A percentile compares a stretch with the other conserved stretches of the same genome.
These are phyloP conservation scores for Vanrija humicola DNA, from an alignment of 1,284 basidiomycete genomes.

Conservation along the genomic window DNA sequence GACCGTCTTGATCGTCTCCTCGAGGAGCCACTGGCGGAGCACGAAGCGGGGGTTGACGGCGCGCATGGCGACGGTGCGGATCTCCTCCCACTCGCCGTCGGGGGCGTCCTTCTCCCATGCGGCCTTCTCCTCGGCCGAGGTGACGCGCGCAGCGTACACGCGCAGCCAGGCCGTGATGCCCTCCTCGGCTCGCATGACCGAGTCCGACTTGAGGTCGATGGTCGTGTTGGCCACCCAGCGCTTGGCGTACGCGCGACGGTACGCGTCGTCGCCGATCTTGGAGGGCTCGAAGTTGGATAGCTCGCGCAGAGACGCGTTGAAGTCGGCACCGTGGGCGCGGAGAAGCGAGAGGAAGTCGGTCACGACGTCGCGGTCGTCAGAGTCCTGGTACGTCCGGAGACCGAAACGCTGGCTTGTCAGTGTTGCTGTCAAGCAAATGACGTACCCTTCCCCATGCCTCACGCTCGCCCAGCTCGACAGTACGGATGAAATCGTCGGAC, in stretches of 20 bases:
- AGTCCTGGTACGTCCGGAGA: constrained; percentile 54
- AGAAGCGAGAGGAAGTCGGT: constrained; percentile 66
- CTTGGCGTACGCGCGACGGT: constrained; percentile 54
- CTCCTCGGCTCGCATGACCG: constrained; percentile 48
- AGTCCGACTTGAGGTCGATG: constrained; percentile 53
- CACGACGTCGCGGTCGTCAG: constrained; percentile 60
- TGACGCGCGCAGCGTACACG: constrained; percentile 61
- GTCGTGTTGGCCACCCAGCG: constrained; percentile 53
- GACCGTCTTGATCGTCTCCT: constrained; percentile 74
- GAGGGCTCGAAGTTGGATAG: constrained; percentile 64
- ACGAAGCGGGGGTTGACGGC: constrained; percentile 78
- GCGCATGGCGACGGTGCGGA: constrained; percentile 42
- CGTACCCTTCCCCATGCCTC: constrained; percentile 63
- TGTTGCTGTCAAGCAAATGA: not conserved
- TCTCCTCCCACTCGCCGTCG: constrained; percentile 30
- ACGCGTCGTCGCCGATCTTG: constrained; percentile 18
- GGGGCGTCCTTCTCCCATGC: constrained; percentile 32
- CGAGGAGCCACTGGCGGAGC: constrained; percentile 85
- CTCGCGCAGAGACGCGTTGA: constrained; percentile 72
- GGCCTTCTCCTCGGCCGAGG: constrained; percentile 48
- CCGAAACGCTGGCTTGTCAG: constrained; percentile 63
- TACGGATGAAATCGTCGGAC: constrained; percentile 58
- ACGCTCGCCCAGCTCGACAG: constrained; percentile 60
- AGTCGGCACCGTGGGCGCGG: constrained; percentile 68
- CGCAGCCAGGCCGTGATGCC: constrained; percentile 67